A percentile compares a stretch with the other conserved stretches of the same genome.
Conservation (phyloP, 805 yeast genomes). For the Candida fluviatilis region DNA sequence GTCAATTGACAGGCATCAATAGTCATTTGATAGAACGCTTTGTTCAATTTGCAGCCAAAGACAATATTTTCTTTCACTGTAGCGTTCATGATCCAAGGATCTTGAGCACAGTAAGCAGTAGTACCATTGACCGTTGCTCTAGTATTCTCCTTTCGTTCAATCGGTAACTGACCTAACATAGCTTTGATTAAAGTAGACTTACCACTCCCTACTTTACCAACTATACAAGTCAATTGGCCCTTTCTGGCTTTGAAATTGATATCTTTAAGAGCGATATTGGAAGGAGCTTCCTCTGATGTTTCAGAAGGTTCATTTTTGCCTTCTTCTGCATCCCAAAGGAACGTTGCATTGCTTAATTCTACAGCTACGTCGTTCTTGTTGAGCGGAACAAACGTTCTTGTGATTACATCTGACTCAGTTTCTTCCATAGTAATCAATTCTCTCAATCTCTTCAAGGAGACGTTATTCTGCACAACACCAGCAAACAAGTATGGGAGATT, state of each 20-base stretch:
- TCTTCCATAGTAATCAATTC: conserved; percentile 30
- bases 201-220: conserved; percentile 40
- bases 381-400: conserved; percentile 4
- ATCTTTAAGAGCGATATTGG: conserved; percentile 25
- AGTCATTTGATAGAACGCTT: conserved; percentile 24
- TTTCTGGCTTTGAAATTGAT: conserved; percentile 28
- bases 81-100: conserved; percentile 38
- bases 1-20: conserved; percentile 35
- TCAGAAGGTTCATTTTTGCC: conserved; percentile 7
- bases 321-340: conserved; percentile 21
- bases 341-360: conserved; percentile 23
- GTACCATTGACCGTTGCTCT: conserved; percentile 23
- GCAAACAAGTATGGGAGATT: conserved; percentile 27
- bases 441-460: conserved; percentile 28
- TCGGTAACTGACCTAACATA: conserved; percentile 28
- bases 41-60: conserved; percentile 31
- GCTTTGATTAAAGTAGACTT: conserved; percentile 33
- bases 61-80: conserved; percentile 35
- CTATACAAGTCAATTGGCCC: conserved; percentile 34
- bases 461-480: conserved; percentile 24
- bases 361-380: conserved; percentile 22
- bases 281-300: conserved; percentile 12
- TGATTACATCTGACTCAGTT: conserved; percentile 16
- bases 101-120: conserved; percentile 37
- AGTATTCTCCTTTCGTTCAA: conserved; percentile 12